Evolutionary conservation across 75 land plant species (phyloP), one percentile per base, ranked within the genome.

Genomic region (Adiantum capillusveneris): DNA sequence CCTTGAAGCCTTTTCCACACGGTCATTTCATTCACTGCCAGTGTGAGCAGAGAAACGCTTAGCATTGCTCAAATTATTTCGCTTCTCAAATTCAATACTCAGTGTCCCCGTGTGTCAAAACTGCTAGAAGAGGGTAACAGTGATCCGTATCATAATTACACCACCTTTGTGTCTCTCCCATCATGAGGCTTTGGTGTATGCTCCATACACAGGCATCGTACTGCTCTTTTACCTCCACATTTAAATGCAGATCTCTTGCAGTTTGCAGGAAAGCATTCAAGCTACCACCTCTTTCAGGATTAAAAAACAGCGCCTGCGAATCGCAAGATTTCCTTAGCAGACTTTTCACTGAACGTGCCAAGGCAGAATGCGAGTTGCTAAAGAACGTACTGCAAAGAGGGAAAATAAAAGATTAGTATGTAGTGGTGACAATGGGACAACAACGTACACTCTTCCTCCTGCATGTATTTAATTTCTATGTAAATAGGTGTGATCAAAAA

Each of bases 111-210:
- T n/a, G n/a, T n/a, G n/a, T 46, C n/a, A 46, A 3, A 1, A 46
- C 49, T 46, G 49, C 49, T 46, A 85, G 39, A 45, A 90, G 53
- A 6, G 96, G 90, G 58, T 86, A 90, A 66, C 79, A 86, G 19
- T 90, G 96, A 61, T 86, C 87, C 56, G 27, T 62, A 24, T 83
- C 96, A 64, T 90, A 90, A 70, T 81, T 79, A 25, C 78, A 74
- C 96, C 96, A 90, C 26, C 66, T 63, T 13, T 56, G 43, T 18
- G 60, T 76, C 24, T 72, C 71, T 2, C 75, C 71, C 29, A 56
- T 70, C 21, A 74, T 51, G 63, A 86, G 70, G 18, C 61, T 46
- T 22, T 62, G 63, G 63, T 90, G 90, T 42, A 73, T 78, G 20
- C 64, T 67, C 82, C 84, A 90, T 29, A 86, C 58, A 56, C 72